Evolutionary conservation across 768 basidiomycete genomes (phyloP), one percentile per base, ranked within the genome.

Genomic region (Lentinula lateritia): DNA sequence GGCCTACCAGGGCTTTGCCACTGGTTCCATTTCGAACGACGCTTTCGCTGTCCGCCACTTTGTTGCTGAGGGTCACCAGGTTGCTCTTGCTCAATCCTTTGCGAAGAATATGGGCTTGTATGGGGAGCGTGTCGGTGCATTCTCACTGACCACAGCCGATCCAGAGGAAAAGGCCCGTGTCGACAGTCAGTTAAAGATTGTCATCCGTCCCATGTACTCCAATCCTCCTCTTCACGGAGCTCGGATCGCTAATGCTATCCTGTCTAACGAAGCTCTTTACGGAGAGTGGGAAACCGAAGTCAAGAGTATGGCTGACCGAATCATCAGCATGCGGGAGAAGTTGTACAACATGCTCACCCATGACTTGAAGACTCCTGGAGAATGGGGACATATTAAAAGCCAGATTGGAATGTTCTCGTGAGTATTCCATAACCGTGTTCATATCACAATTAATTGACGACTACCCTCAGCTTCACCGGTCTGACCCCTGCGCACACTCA

Each of bases 91-190:
- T 65, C 97, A 99, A 73, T 95, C 92, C 41, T 99, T 97, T 74
- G 97, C 97, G 42, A 99, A 99, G 83, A 98, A 98, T 81, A 96
- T 98, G 88, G 97, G 97, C 58, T 84, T 99, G 45, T 99, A 99
- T 72, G 96, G 95, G 62, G 97, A 98, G 78, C 95, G 97, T 67
- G 93, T 94, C 62, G 97, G 97, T n/a, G 90, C 92, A 5, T 95
- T 99, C 80, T 96, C 95, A 16, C 72, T 99, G 69, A 85, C 83
- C 56, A 86, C 85, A 18, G 70, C 77, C 58, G 82, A 83, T 66
- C 77, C 87, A 50, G 89, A 84, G 65, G 93, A 93, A 76, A 91
- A 86, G 74, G 88, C 86, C 36, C 88, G 93, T 52, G 87, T 98
- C 45, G 91, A 95, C 75, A 92, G 89, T 72, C 97, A 98, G 75